These are phyloP conservation scores for Thelonectria blattea DNA, from an alignment of 2,329 filamentous ascomycete genomes.

Conservation along the genomic window DNA sequence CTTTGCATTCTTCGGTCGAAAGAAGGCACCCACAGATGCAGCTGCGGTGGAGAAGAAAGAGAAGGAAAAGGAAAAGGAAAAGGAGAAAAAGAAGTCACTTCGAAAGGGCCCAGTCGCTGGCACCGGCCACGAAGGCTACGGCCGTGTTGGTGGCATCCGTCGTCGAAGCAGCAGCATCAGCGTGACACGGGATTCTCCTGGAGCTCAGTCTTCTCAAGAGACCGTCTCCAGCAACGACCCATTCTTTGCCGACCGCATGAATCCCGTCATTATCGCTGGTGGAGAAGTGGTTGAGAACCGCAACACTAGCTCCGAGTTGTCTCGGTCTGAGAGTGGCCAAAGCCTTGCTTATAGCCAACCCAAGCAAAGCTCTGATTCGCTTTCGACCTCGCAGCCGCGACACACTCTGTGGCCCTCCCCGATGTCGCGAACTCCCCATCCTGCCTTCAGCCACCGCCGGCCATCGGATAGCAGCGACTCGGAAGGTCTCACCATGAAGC, in stretches of 20 bases:
- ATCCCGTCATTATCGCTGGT: conserved; percentile 70
- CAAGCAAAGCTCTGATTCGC: conserved; percentile 48
- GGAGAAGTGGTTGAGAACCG: conserved; percentile 67
- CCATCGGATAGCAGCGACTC: conserved; percentile 65
- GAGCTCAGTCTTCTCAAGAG: conserved; percentile 57
- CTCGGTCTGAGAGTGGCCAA: conserved; percentile 57
- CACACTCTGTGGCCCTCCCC: conserved; percentile 62
- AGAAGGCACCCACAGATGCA: conserved; percentile 66
- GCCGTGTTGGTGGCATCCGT: conserved; percentile 65
- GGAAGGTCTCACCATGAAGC: conserved; percentile 53
- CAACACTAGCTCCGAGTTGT: conserved; percentile 58
- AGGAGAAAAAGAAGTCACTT: conserved; percentile 35
- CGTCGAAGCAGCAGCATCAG: conserved; percentile 68
- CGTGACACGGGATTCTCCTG: conserved; percentile 53
- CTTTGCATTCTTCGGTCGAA: conserved; percentile 80
- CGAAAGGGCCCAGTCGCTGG: conserved; percentile 86
- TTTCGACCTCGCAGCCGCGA: conserved; percentile 49
- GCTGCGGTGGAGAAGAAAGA: conserved; percentile 55
- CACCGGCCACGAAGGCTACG: conserved; percentile 92
- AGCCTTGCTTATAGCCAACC: conserved; percentile 51
- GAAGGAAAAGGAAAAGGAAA: conserved; percentile 50
- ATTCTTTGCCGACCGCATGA: conserved; percentile 67
- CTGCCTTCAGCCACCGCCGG: conserved; percentile 41
- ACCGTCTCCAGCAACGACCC: conserved; percentile 58
- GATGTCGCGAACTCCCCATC: conserved; percentile 48